phyloP scores from a whole-genome alignment of 371 early-diverging fungal species.

The Blakeslea trispora region DNA sequence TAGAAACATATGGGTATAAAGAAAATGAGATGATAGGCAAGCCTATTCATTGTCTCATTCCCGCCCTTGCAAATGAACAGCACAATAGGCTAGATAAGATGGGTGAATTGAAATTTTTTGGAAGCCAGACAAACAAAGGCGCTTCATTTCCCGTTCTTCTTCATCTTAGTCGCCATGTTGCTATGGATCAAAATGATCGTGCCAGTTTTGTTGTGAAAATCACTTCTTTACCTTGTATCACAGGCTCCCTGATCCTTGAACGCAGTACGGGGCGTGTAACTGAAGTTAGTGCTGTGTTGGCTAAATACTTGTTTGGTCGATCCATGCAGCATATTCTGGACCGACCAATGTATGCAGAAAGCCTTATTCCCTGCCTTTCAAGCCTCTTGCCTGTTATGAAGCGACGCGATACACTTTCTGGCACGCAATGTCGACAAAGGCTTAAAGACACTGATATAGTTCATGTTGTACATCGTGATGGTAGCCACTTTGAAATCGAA shows the following conservation, averaged over 20 bases:
- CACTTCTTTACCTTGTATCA: constrained; percentile 65
- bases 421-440: constrained; percentile 26
- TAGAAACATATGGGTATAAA: constrained; percentile 51
- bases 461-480: constrained; percentile 65
- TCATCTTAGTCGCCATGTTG: constrained; percentile 36
- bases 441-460: constrained; percentile 28
- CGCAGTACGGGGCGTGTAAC: constrained; percentile 50
- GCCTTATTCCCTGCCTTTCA: constrained; percentile 61
- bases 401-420: constrained; percentile 29
- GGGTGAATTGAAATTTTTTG: constrained; percentile 64
- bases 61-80: constrained; percentile 32
- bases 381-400: constrained; percentile 7
- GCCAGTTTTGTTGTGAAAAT: constrained; percentile 41
- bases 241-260: constrained; percentile 60
- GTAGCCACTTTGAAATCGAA: constrained; percentile 59
- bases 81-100: constrained; percentile 44
- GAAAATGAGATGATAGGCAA: constrained; percentile 42
- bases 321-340: constrained; percentile 46
- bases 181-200: constrained; percentile 13
- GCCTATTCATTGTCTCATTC: constrained; percentile 45
- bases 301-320: constrained; percentile 70
- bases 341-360: constrained; percentile 37
- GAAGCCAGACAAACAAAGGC: constrained; percentile 57
- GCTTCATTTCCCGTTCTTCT: constrained; percentile 64
- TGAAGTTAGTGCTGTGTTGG: constrained; percentile 60